Base-by-base conservation (phyloP, 2,329 filamentous ascomycete genomes). In the Fragosphaeria purpurea region DNA sequence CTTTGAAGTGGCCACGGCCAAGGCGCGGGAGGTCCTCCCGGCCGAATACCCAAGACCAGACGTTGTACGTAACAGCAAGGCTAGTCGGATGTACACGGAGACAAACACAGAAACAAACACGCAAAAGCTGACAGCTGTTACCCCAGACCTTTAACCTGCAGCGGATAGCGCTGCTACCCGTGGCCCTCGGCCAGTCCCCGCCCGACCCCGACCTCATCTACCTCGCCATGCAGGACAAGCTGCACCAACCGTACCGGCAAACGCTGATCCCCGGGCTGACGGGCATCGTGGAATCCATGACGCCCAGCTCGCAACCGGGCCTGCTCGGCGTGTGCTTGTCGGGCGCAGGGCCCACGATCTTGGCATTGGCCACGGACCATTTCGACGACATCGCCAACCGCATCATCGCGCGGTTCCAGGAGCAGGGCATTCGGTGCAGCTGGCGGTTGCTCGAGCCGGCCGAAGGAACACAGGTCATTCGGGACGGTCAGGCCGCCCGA, bases 211-310 rank as follows among this genome's bases (percentile, higher is more conserved):
- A 94, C 60, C 85, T 95, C 67, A 98, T 98, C 65, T 94, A 94
- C 71, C 82, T 94, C 45, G 91, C 90, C 44, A 98, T 98, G 93
- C 93, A 97, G 70, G 93, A 98, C 73, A 95, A 90, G 70, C 82
- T 98, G 54, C 93, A 98, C 71, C 93, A 98, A 69, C 93, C 89
- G 42, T 97, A 98, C 72, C 85, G 93, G 49, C 85, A 93, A 69
- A 85, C 79, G 2, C 79, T 98, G 55, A 95, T 98, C 59, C 93
- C 93, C 1, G 93, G 91, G 1, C 76, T 98, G 51, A 85, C 86
- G 12, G 86, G 95, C 64, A 91, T 98, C 49, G 81, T 98, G 48
- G 81, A 88, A 65, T 91, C 85, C 53, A 90, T 97, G 73, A 95
- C 87, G 9, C 93, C 91, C 33, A 79, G 80, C 62, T 85, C 85